Evolutionary conservation across 2,329 filamentous ascomycete genomes (phyloP).

Genomic region (Colletotrichum agaves): DNA sequence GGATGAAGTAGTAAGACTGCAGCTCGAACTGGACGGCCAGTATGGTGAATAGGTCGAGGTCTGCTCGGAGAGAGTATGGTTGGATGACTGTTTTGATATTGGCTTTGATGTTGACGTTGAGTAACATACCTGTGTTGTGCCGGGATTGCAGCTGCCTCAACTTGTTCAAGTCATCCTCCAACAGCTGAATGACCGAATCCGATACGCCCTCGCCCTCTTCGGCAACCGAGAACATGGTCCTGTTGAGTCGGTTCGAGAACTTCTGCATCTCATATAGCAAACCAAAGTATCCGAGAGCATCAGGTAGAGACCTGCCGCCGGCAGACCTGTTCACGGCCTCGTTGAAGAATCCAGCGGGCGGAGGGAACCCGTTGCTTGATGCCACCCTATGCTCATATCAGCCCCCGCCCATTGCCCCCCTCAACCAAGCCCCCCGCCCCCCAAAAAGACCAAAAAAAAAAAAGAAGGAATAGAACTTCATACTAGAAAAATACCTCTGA

Average conservation of each 20-base stretch:
- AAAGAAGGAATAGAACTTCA: not conserved
- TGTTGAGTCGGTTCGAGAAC: slow-evolving; percentile 61
- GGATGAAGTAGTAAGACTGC: slow-evolving; percentile 63
- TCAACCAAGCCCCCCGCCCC: no score
- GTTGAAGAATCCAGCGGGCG: slow-evolving; percentile 58
- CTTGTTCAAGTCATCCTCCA: slow-evolving; percentile 64
- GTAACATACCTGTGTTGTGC: slow-evolving; percentile 56
- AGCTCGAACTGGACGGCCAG: slow-evolving; percentile 63
- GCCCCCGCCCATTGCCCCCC: no score
- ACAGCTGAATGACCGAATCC: slow-evolving; percentile 56
- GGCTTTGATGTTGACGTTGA: not conserved
- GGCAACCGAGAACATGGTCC: slow-evolving; percentile 58
- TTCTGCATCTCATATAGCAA: slow-evolving; percentile 61
- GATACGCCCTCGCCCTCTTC: slow-evolving; percentile 59
- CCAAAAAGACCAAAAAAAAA: no score
- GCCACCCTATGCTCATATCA: slow-evolving; percentile 45
- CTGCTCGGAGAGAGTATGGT: slow-evolving; percentile 42
- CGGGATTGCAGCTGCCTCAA: slow-evolving; percentile 57
- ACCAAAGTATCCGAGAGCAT: slow-evolving; percentile 57
- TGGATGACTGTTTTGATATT: no score
- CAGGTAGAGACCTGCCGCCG: slow-evolving; percentile 49
- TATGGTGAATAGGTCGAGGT: slow-evolving; percentile 60
- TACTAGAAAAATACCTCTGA: slow-evolving; percentile 52
- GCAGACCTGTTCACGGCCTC: slow-evolving; percentile 60
- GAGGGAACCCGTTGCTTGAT: slow-evolving; percentile 58